Conservation (phyloP, 164 flowering plant species). For the Stephania yunnanensis region DNA sequence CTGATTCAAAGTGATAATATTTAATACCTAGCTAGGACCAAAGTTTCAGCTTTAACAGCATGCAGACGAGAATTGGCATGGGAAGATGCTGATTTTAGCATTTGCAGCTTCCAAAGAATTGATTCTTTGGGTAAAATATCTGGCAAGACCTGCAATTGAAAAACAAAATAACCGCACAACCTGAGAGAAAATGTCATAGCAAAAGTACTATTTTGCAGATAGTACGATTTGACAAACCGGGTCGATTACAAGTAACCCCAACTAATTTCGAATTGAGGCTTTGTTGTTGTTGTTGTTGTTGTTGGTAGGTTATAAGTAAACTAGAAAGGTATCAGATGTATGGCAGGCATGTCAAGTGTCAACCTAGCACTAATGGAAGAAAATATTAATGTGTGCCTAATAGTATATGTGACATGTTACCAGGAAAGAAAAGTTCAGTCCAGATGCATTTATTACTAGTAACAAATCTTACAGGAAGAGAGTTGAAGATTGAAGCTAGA, state of each 20-base stretch:
- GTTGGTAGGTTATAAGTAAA: background rate
- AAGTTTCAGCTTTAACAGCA: slow-evolving; percentile 50
- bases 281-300: no score
- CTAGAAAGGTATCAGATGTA: background rate
- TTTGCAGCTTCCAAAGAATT: slow-evolving; percentile 57
- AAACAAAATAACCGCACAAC: slow-evolving; percentile 9
- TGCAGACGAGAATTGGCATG: slow-evolving; percentile 58
- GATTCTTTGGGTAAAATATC: slow-evolving; percentile 51
- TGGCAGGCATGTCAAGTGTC: background rate
- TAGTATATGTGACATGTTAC: background rate
- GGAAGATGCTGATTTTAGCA: slow-evolving; percentile 51
- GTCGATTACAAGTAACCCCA: no score
- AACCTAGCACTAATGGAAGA: background rate
- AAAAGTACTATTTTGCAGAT: background rate
- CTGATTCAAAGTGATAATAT: background rate
- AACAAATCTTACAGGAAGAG: slow-evolving; percentile 42
- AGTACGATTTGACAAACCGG: background rate
- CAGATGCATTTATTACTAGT: background rate
- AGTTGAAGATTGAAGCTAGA: slow-evolving; percentile 30
- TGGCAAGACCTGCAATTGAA: slow-evolving; percentile 40
- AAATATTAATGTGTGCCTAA: no score
- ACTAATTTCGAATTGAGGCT: no score
- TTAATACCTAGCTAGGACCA: slow-evolving; percentile 54
- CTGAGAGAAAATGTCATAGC: background rate
- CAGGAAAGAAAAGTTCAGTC: background rate